phyloP scores from a whole-genome alignment of 2,329 filamentous ascomycete species.

The Hypoxylon sp. region DNA sequence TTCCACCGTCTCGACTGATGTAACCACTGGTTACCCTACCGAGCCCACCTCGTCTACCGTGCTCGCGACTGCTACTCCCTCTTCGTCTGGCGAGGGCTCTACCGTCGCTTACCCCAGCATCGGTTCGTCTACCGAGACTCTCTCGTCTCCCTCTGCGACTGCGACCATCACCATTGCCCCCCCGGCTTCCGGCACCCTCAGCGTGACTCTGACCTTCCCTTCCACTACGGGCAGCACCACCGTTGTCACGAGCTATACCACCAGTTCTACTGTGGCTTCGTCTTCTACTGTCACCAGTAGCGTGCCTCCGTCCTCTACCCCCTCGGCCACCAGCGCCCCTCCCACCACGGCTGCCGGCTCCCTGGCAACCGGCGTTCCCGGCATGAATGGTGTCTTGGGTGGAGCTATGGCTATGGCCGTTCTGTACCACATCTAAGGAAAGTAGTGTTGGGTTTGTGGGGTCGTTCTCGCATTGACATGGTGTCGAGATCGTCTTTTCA shows the following conservation, averaged over 20 bases:
- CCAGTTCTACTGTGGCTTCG: slow-evolving; percentile 16
- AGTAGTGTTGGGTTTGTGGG: not conserved
- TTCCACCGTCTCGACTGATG: slow-evolving; percentile 9
- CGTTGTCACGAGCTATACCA: slow-evolving; percentile 1
- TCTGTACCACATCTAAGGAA: slow-evolving; percentile 22
- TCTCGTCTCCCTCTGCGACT: slow-evolving; percentile 9
- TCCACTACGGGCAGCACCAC: slow-evolving; percentile 1
- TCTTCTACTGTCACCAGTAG: slow-evolving; percentile 3
- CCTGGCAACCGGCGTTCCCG: slow-evolving; percentile 16
- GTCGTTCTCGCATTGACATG: slow-evolving; percentile 2
- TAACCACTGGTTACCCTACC: slow-evolving; percentile 11
- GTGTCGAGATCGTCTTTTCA: slow-evolving; percentile 14
- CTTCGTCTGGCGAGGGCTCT: not conserved
- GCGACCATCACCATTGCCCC: slow-evolving; percentile 5
- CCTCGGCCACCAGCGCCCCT: slow-evolving; percentile 20
- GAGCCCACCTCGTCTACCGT: slow-evolving; percentile 20
- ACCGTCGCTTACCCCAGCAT: slow-evolving; percentile 3
- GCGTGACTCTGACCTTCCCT: too few species aligned
- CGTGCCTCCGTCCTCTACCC: slow-evolving; percentile 1
- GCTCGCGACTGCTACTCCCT: slow-evolving; percentile 6
- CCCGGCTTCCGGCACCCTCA: slow-evolving; percentile 2
- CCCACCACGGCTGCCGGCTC: slow-evolving; percentile 23
- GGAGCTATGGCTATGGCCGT: slow-evolving; percentile 18
- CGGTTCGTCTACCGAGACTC: slow-evolving; percentile 3
- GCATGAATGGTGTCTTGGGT: slow-evolving; percentile 23